Evolutionary conservation across 176 grass and related monocot species (phyloP), one percentile per base, ranked within the genome.

Genomic region (Cenchrus purpureus): DNA sequence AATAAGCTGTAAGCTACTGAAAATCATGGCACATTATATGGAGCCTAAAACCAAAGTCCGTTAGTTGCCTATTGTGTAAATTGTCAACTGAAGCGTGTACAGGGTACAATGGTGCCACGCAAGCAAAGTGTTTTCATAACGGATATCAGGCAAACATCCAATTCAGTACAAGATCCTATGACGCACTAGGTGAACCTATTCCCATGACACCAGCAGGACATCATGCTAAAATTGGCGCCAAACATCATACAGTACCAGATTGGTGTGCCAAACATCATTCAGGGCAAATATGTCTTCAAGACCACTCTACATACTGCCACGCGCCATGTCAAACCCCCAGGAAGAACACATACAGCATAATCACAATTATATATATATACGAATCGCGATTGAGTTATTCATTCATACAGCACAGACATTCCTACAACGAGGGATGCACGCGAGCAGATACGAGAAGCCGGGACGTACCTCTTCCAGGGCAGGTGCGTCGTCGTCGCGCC

Each of bases 381-480:
- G 20, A 72, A 56, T 44, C 28, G 13, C 0, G 5, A 82, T 72
- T 78, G 8, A 31, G 55, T 70, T 73, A 37, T 58, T 4, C 58
- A 61, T n/a, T 11, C 58, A 61, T 9, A 11, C 8, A 12, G 2
- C 8, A 62, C 10, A 62, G n/a, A 7, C n/a, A 62, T 11, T 62
- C 3, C 16, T 37, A 37, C 37, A 60, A 12, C 3, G 9, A 11
- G n/a, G 70, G 85, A 46, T 12, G 49, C 34, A 81, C 55, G 20
- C 6, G 20, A 37, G 60, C 28, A 32, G 3, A 57, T 29, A 34
- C 12, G 46, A 57, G 20, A 44, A 59, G 22, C 8, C 37, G 15
- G 88, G 43, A 71, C 17, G 7, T 63, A 94, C 91, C 91, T 97
- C 89, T 75, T 97, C 91, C 45, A 79, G 22, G 7, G 70, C 28